Evolutionary conservation across 306 rosid genomes (phyloP), one percentile per base, ranked within the genome.

Genomic region (Inga oerstediana): DNA sequence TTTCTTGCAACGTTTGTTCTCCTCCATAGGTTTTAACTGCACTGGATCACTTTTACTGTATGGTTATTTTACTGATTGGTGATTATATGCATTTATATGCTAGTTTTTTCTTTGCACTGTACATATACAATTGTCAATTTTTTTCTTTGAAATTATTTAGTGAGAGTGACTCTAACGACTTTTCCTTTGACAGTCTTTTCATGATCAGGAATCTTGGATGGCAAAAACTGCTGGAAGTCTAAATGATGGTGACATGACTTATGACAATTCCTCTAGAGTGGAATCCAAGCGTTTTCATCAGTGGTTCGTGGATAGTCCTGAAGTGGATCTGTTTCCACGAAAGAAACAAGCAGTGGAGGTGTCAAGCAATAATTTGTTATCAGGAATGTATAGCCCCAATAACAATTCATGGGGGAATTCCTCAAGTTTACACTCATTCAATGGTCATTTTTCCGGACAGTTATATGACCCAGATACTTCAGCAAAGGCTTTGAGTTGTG

Each of bases 281-380:
- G 98, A 91, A 75, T 77, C 91, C 65, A 94, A 94, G 91, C 91
- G 95, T 2, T 52, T 91, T 85, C 93, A 89, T 85, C 97, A 88
- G 83, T 89, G 89, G 92, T 87, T 92, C 83, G 82, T 87, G 89
- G 96, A 92, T 84, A 90, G 87, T 52, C 89, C 88, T 66, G 97
- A 81, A 76, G 89, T 84, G 88, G 93, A 89, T 83, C 66, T 84
- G 45, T 64, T 84, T 78, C 92, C 95, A 41, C 90, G 81, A 84
- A 94, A 92, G 93, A 92, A 92, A 82, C 98, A 90, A 83, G 92
- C 89, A 5, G 80, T 90, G 48, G 97, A 81, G 80, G 85, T 81
- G 78, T 86, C 93, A 22, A 83, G 75, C 81, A 86, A 46, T 59
- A 82, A 84, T 89, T 78, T 83, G 44, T 83, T 75, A 61, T 72